phyloP scores from a whole-genome alignment of 2,329 filamentous ascomycete species.

The Biscogniauxia sp. region DNA sequence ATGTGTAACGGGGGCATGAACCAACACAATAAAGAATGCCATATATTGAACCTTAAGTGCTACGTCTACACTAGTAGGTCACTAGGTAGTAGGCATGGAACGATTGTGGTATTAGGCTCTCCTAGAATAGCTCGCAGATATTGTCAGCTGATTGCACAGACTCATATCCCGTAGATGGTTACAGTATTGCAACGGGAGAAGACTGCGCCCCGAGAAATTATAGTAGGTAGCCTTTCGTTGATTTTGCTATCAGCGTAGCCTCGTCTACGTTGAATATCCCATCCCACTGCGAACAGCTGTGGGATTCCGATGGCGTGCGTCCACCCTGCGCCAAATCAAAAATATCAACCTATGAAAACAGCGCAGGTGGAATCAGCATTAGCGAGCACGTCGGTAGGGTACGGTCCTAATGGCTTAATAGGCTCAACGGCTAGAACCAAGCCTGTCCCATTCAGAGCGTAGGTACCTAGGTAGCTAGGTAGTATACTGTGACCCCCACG shows the following conservation, averaged over 20 bases:
- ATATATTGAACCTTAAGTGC: background rate
- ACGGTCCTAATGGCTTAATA: conserved; percentile 4
- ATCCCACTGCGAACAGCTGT: conserved; percentile 8
- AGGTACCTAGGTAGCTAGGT: conserved; percentile 1
- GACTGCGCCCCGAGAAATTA: conserved; percentile 8
- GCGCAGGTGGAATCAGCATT: conserved; percentile 4
- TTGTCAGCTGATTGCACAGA: conserved; percentile 15
- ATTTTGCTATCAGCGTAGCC: conserved; percentile 11
- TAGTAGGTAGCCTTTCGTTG: background rate
- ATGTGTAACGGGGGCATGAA: conserved; percentile 12
- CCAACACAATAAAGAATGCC: background rate
- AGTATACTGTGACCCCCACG: background rate
- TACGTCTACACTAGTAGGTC: conserved; percentile 4
- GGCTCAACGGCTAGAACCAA: conserved; percentile 3
- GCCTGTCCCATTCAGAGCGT: conserved; percentile 1
- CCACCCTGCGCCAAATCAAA: conserved; percentile 16
- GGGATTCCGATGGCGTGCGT: conserved; percentile 16
- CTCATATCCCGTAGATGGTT: conserved; percentile 4
- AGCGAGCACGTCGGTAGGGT: conserved; percentile 6
- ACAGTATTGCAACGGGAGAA: conserved; percentile 12
- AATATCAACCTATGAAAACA: conserved; percentile 1
- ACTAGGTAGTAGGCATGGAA: background rate
- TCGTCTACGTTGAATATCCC: conserved; percentile 8
- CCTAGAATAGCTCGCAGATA: conserved; percentile 7
- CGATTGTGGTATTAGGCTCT: conserved; percentile 4